Evolutionary conservation across 2,329 filamentous ascomycete species (phyloP), one percentile per base, ranked within the genome.

Genomic region (Penicillium palitans): DNA sequence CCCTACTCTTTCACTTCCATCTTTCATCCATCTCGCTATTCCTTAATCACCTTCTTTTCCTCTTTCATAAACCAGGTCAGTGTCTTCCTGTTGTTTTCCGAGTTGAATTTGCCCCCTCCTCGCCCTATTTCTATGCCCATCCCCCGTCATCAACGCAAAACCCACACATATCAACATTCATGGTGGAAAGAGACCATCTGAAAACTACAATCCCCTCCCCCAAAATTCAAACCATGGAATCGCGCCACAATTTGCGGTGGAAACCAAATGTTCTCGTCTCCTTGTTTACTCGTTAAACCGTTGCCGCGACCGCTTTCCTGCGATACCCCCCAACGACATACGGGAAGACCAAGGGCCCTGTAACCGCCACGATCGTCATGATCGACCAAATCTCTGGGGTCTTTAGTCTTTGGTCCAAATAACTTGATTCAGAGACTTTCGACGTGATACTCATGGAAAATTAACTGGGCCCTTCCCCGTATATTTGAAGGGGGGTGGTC

Each of bases 51-150:
- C 41, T 33, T 37, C 52, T 62, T 61, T 63, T 51, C 49, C 41
- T 61, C 54, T 52, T 44, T 52, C 55, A 48, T 48, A 63, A 62
- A 58, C 50, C 61, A 71, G 66, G 70, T 72, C 61, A 71, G 70
- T 67, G 39, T 44, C 12, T 31, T 13, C 58, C 39, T 45, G 54
- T 52, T 40, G 40, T 45, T 61, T 15, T 19, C 31, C 39, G 39
- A 17, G 39, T 52, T 25, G 29, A 61, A 56, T 58, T 52, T 58
- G 17, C 42, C 35, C 17, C 58, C 55, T 47, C 21, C 52, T 56
- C 41, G 24, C 59, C 45, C 40, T 46, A 17, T 57, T 52, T 42
- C 48, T 48, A 29, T 37, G 39, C 44, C 35, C 46, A 45, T 27
- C 9, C 52, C 55, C 57, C 57, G 62, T 59, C 57, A 50, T 59